phyloP scores from a whole-genome alignment of 495 filamentous ascomycete species.

The Aspergillus cavernicola region DNA sequence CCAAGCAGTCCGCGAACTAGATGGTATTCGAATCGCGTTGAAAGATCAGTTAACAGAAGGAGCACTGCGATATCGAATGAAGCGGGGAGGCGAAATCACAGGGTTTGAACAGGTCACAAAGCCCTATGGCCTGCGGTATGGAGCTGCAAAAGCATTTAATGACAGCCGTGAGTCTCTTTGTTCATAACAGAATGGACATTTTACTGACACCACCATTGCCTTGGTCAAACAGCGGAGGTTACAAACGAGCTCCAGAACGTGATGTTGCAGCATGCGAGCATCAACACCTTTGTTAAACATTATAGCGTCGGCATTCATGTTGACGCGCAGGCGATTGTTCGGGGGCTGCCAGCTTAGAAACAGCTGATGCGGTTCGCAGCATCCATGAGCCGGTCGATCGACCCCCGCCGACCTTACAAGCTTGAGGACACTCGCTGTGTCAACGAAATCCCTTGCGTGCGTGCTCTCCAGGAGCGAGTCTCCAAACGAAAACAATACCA shows the following conservation, averaged over 20 bases:
- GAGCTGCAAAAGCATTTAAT: constrained; percentile 35
- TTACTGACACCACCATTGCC: neutral
- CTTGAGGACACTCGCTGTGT: constrained; percentile 13
- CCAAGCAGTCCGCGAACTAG: constrained; percentile 4
- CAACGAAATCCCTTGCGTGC: too few relatives aligned
- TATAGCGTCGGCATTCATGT: constrained; percentile 34
- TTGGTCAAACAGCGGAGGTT: constrained; percentile 28
- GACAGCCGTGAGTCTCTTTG: constrained; percentile 25
- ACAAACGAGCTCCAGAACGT: constrained; percentile 38
- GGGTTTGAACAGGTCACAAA: constrained; percentile 26
- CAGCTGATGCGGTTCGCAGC: constrained; percentile 30
- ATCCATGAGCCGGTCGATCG: constrained; percentile 35
- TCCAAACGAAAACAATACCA: constrained; percentile 10
- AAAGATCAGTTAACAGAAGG: too few relatives aligned
- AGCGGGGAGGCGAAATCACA: constrained; percentile 22
- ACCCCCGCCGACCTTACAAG: constrained; percentile 27
- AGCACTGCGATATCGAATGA: too few relatives aligned
- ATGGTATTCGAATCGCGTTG: constrained; percentile 24
- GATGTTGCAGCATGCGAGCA: constrained; percentile 35
- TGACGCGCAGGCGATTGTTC: constrained; percentile 32
- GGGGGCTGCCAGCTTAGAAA: constrained; percentile 26
- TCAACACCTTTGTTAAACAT: constrained; percentile 35
- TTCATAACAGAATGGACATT: constrained; percentile 7
- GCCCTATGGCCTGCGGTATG: constrained; percentile 29
- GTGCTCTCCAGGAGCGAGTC: constrained; percentile 9